Evolutionary conservation across 106 monocot genomes (phyloP).

Genomic region (Agapanthus africanus): DNA sequence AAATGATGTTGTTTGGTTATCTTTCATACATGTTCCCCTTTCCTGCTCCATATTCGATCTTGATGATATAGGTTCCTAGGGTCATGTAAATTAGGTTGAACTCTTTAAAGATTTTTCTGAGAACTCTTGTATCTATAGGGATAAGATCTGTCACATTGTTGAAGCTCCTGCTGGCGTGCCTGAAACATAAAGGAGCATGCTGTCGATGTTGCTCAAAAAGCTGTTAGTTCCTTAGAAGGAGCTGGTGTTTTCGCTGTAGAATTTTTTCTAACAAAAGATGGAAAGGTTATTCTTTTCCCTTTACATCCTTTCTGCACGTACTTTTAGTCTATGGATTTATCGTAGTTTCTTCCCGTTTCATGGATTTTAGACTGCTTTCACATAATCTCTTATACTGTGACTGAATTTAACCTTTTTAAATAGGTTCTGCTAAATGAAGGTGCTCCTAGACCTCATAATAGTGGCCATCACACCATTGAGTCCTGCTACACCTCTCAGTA

Average conservation of each 20-base stretch:
- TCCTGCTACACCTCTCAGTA: slow-evolving; percentile 96
- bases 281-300: slow-evolving; percentile 3
- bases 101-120: neutral
- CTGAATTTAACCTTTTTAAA: slow-evolving; percentile 6
- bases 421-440: slow-evolving; percentile 95
- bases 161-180: slow-evolving; percentile 82
- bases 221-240: slow-evolving; percentile 73
- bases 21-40: neutral
- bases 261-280: slow-evolving; percentile 74
- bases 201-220: slow-evolving; percentile 59
- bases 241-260: slow-evolving; percentile 95
- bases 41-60: neutral
- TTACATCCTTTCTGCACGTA: neutral
- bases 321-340: neutral
- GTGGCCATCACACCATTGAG: slow-evolving; percentile 97
- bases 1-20: slow-evolving; percentile 19
- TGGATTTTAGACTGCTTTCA: neutral
- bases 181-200: slow-evolving; percentile 51
- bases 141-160: slow-evolving; percentile 96
- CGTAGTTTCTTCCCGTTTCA: neutral
- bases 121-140: slow-evolving; percentile 33
- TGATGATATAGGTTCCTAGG: neutral
- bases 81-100: neutral
- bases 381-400: neutral
- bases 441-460: slow-evolving; percentile 95